These are phyloP conservation scores for Arabidopsis hybrid DNA, from an alignment of 441 rosid genomes.

Conservation along the genomic window DNA sequence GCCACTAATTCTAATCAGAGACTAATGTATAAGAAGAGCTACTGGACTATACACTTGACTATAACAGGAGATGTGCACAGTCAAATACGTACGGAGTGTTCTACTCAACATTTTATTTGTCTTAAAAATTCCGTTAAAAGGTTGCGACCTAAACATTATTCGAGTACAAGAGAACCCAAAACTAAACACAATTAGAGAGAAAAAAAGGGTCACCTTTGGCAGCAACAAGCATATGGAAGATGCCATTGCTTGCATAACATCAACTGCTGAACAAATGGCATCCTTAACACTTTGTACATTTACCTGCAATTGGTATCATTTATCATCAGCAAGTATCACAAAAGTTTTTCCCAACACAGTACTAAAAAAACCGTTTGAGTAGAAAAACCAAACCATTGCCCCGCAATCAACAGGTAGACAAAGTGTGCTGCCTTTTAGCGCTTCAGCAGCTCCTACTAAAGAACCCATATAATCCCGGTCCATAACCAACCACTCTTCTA, in stretches of 20 bases:
- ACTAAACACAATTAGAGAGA: neutral
- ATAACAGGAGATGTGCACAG: neutral
- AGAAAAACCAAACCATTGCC: constrained; percentile 62
- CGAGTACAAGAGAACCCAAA: neutral
- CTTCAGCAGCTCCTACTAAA: constrained; percentile 75
- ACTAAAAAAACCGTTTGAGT: neutral
- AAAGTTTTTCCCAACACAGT: neutral
- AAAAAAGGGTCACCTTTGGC: constrained; percentile 62
- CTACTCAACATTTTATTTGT: neutral
- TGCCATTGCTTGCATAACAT: constrained; percentile 90
- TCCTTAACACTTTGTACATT: constrained; percentile 74
- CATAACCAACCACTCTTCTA: constrained; percentile 68
- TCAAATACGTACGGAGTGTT: neutral
- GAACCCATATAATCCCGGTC: constrained; percentile 70
- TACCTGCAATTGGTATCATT: constrained; percentile 53
- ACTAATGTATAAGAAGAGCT: neutral
- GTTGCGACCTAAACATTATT: neutral
- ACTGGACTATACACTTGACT: neutral
- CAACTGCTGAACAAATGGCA: constrained; percentile 84
- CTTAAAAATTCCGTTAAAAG: neutral
- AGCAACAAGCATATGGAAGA: constrained; percentile 69
- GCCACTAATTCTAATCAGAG: neutral
- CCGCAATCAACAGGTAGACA: constrained; percentile 89
- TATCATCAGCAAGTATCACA: constrained; percentile 21
- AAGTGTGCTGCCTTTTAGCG: constrained; percentile 83